Base-by-base conservation (phyloP, 257 asterid species). In the Solanum stenotomum region DNA sequence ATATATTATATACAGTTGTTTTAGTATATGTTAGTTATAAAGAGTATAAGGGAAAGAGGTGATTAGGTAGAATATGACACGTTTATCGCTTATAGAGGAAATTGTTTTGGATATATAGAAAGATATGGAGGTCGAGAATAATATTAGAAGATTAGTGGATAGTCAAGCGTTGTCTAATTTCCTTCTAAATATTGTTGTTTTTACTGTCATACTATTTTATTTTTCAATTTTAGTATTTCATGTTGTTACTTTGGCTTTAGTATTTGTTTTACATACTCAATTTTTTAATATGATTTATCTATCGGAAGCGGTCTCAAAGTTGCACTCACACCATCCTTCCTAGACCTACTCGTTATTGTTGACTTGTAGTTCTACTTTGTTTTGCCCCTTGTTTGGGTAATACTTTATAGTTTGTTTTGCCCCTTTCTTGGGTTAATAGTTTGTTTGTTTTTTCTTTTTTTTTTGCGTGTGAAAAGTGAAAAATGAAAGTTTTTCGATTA, bases 161-260 rank as follows among this genome's bases (percentile, higher is more conserved):
- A n/a, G 0, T n/a, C 71, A 0, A 63, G 16, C 0, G 1, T 63
- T 63, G 8, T 10, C 6, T 63, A 63, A 10, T 23, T n/a, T 10
- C 15, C 2, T n/a, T 63, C 6, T 63, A 0, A 5, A 0, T 10
- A n/a, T 5, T 63, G 8, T 10, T 63, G 29, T 63, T 63, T n/a
- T n/a, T 10, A 63, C 16, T 63, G 4, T 63, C 7, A 0, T n/a
- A 10, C 15, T 59, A 59, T 59, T 0, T 59, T 59, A 59, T 20
- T 59, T 63, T n/a, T 2, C 1, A 1, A 9, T n/a, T 10, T 63
- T 63, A 63, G 31, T 63, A n/a, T n/a, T 63, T 11, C 8, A 12
- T 63, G 0, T 63, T 63, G 0, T 63, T 10, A n/a, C 15, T n/a
- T 4, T 4, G 1, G 1, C 16, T 0, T 23, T 63, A n/a, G 1